Evolutionary conservation across 257 asterid genomes (phyloP).

Genomic region (Perilla frutescens): DNA sequence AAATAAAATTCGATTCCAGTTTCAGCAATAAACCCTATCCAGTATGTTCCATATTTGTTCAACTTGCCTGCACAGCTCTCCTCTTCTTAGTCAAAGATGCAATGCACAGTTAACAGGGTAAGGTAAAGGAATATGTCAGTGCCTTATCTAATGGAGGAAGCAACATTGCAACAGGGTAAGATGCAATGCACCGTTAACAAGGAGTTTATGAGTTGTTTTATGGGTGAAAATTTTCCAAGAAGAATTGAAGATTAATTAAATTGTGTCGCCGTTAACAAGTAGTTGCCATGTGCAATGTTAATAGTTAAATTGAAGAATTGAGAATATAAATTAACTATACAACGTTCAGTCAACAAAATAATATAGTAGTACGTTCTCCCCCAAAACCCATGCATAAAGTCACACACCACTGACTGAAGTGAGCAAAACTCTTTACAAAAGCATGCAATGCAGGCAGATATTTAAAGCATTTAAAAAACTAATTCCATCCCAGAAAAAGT

Average conservation of each 20-base stretch:
- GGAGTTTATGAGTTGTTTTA: no score
- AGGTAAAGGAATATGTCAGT: no score
- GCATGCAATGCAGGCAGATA: constrained; percentile 16
- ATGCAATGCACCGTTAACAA: no score
- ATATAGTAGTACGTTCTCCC: neutral
- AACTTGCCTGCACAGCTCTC: no score
- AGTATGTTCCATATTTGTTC: neutral
- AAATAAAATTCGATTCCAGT: neutral
- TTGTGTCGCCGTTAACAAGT: no score
- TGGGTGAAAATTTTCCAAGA: no score
- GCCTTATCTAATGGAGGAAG: no score
- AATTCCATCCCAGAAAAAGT: neutral
- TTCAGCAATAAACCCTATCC: neutral
- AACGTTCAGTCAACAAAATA: constrained; percentile 1
- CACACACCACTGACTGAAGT: neutral
- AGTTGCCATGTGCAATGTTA: neutral
- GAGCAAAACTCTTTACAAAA: neutral
- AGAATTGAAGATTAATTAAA: no score
- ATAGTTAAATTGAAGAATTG: neutral
- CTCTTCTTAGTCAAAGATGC: no score
- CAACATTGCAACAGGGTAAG: no score
- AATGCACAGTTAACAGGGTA: no score
- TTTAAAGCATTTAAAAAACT: neutral
- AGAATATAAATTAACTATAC: neutral
- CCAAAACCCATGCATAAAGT: neutral